These are phyloP conservation scores for Nothopassalora personata DNA, from an alignment of 2,329 filamentous ascomycete species.

Conservation along the genomic window DNA sequence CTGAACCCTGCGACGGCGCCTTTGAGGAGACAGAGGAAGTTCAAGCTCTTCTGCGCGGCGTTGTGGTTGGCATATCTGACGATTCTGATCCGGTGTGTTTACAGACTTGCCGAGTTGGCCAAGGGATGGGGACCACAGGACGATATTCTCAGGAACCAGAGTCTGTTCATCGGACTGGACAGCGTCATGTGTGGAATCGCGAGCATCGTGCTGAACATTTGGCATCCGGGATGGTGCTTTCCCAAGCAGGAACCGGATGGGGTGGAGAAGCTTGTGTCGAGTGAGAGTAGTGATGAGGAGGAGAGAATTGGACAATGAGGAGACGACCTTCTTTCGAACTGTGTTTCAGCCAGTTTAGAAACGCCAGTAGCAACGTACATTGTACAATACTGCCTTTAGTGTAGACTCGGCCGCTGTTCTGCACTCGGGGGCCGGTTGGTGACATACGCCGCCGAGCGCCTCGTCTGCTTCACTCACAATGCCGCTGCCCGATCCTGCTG, in stretches of 20 bases:
- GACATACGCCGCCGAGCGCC: no score
- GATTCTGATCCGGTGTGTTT: conserved; percentile 28
- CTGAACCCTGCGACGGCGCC: conserved; percentile 23
- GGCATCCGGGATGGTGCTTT: conserved; percentile 32
- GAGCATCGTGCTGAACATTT: conserved; percentile 27
- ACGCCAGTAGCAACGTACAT: no score
- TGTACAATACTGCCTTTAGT: no score
- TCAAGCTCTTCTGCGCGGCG: conserved; percentile 27
- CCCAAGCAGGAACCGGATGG: conserved; percentile 18
- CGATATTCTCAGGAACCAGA: conserved; percentile 23
- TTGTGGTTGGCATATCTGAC: conserved; percentile 23
- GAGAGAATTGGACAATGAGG: not conserved
- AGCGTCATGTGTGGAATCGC: conserved; percentile 31
- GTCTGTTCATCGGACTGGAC: conserved; percentile 30
- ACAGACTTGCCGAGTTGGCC: conserved; percentile 28
- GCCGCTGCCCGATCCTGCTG: no score
- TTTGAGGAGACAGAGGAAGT: conserved; percentile 33
- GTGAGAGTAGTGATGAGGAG: conserved; percentile 10
- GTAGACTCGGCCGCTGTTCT: no score
- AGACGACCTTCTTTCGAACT: no score
- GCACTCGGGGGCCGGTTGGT: no score
- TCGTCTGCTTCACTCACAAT: no score
- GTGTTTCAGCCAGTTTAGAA: no score
- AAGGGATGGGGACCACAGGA: conserved; percentile 24
- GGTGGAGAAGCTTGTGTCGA: conserved; percentile 5